phyloP scores from a whole-genome alignment of 2,329 filamentous ascomycete genomes.

The Nemania sp. region DNA sequence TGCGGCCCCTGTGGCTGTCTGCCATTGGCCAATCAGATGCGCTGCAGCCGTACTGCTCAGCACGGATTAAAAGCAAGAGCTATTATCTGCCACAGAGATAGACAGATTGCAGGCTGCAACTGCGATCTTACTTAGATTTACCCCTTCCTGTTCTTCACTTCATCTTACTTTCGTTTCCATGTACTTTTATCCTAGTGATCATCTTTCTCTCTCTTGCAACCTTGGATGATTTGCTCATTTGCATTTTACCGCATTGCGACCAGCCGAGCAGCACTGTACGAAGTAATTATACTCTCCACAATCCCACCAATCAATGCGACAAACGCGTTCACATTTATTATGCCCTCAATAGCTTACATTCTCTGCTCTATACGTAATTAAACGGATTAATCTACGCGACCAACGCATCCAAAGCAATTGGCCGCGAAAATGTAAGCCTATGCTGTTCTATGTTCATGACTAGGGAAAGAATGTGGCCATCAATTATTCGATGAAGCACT shows the following conservation, averaged over 20 bases:
- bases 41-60: background rate
- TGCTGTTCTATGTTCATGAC: slow-evolving; percentile 12
- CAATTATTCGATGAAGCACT: background rate
- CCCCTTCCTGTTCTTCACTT: background rate
- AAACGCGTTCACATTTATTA: slow-evolving; percentile 1
- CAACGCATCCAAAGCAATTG: slow-evolving; percentile 2
- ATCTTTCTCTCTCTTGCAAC: background rate
- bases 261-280: too few relatives aligned
- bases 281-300: background rate
- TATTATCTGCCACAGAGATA: too few relatives aligned
- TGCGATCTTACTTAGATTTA: background rate
- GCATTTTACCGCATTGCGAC: too few relatives aligned
- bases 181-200: background rate
- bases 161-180: background rate
- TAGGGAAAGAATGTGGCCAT: background rate
- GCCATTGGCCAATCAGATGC: slow-evolving; percentile 21
- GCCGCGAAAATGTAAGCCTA: slow-evolving; percentile 12
- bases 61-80: background rate
- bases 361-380: slow-evolving; percentile 20
- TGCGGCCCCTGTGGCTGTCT: slow-evolving; percentile 10
- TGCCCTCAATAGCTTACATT: slow-evolving; percentile 11
- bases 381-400: slow-evolving; percentile 15
- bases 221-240: too few relatives aligned
- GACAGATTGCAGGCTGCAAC: too few relatives aligned
- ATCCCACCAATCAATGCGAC: background rate